phyloP scores from a whole-genome alignment of 2,329 filamentous ascomycete genomes.

The Cladosporium sphaerospermum region DNA sequence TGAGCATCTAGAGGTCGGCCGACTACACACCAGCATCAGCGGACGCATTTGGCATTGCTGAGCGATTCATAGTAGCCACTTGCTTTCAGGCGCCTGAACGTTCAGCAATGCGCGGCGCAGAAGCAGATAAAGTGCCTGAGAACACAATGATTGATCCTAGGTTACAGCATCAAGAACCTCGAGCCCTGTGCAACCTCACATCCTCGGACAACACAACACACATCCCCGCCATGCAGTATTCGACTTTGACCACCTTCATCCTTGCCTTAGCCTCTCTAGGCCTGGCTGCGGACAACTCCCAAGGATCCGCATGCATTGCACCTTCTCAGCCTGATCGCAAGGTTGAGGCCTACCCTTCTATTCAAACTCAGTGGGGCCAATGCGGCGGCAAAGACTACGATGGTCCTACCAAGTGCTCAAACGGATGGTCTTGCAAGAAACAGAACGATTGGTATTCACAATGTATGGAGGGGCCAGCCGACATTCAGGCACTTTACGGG shows the following conservation, averaged over 20 bases:
- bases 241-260: not conserved
- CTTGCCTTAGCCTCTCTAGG: slow-evolving; percentile 3
- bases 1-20: no score
- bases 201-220: not conserved
- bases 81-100: no score
- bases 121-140: no score
- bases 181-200: no score
- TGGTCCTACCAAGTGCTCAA: slow-evolving; percentile 31
- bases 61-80: no score
- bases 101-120: no score
- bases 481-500: slow-evolving; percentile 11
- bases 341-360: not conserved
- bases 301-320: not conserved
- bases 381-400: slow-evolving; percentile 33
- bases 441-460: slow-evolving; percentile 34
- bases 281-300: not conserved
- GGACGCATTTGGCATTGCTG: no score
- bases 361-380: slow-evolving; percentile 23
- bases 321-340: slow-evolving; percentile 5
- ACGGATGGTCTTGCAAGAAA: slow-evolving; percentile 28
- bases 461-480: slow-evolving; percentile 20
- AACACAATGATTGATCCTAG: no score
- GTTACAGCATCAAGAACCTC: no score
- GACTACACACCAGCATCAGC: no score
- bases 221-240: slow-evolving; percentile 1